phyloP scores from a whole-genome alignment of 768 basidiomycete genomes.

The Boletus vinaceobasis region DNA sequence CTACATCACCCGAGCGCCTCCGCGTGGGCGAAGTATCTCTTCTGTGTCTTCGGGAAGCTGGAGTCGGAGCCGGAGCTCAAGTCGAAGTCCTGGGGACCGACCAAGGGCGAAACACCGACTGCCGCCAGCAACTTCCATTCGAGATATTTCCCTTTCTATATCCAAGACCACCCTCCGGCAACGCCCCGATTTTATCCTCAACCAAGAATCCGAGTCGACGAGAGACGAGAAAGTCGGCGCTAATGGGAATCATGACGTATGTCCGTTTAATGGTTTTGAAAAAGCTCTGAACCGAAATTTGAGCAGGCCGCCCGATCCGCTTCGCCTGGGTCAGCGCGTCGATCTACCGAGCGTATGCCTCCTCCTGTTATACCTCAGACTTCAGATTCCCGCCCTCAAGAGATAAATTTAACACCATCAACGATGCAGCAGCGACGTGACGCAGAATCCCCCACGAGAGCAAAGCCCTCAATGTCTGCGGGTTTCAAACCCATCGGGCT shows the following conservation, averaged over 20 bases:
- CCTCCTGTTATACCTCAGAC: conserved; percentile 26
- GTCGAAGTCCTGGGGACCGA: conserved; percentile 51
- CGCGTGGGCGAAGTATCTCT: conserved; percentile 48
- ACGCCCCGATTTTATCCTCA: conserved; percentile 15
- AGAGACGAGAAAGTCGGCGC: conserved; percentile 35
- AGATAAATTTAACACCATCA: conserved; percentile 8
- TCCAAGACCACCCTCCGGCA: conserved; percentile 29
- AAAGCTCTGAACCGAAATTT: conserved; percentile 9
- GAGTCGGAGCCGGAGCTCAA: conserved; percentile 50
- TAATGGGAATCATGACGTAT: conserved; percentile 39
- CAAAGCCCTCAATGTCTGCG: conserved; percentile 34
- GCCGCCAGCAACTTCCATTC: conserved; percentile 45
- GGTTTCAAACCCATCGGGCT: conserved; percentile 70
- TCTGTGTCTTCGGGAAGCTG: conserved; percentile 54
- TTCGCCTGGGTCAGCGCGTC: conserved; percentile 22
- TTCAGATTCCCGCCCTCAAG: conserved; percentile 15
- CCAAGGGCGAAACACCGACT: conserved; percentile 61
- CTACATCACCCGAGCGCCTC: conserved; percentile 29
- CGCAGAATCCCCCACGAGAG: conserved; percentile 17
- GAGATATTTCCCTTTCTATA: conserved; percentile 31
- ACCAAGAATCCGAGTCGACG: conserved; percentile 24
- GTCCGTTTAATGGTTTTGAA: neutral
- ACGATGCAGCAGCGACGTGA: conserved; percentile 15
- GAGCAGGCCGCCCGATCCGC: conserved; percentile 16
- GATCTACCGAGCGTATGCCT: conserved; percentile 32